phyloP scores from a whole-genome alignment of 768 basidiomycete genomes.

The Xerocomellus dryophilus region DNA sequence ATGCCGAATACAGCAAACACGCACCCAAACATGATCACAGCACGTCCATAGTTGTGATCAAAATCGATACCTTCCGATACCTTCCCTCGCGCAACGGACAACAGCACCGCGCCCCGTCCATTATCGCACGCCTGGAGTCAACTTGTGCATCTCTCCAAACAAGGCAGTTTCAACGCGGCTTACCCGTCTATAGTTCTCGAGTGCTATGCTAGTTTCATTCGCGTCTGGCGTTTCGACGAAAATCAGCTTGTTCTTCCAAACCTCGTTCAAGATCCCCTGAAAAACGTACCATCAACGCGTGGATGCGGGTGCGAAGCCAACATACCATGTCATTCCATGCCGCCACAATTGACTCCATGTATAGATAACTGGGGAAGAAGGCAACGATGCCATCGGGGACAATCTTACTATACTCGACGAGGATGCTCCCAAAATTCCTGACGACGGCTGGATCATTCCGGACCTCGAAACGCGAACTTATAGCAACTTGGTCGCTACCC shows the following conservation, averaged over 20 bases:
- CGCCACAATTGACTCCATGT: constrained; percentile 99
- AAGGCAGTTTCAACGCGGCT: constrained; percentile 6
- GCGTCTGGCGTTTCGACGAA: constrained; percentile 99
- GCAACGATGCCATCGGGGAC: constrained; percentile 98
- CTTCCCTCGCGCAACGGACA: constrained; percentile 97
- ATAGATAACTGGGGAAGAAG: constrained; percentile 98
- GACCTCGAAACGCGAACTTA: constrained; percentile 98
- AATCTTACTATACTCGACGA: constrained; percentile 96
- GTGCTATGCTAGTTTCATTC: constrained; percentile 95
- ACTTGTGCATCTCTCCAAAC: not conserved
- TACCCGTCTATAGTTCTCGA: constrained; percentile 95
- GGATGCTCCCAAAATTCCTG: constrained; percentile 96
- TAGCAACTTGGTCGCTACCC: constrained; percentile 97
- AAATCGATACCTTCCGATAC: constrained; percentile 99
- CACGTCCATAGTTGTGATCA: constrained; percentile 98
- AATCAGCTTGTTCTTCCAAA: constrained; percentile 99
- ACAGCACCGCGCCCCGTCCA: constrained; percentile 91
- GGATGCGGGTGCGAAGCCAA: not conserved
- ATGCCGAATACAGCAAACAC: constrained; percentile 8
- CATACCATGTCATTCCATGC: constrained; percentile 99
- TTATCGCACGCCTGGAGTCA: constrained; percentile 87
- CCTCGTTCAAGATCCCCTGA: constrained; percentile 97
- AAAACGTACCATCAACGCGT: constrained; percentile 2
- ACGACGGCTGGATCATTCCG: constrained; percentile 99
- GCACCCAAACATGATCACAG: constrained; percentile 99